phyloP scores from a whole-genome alignment of 495 filamentous ascomycete species.

The Xylaria bambusicola region DNA sequence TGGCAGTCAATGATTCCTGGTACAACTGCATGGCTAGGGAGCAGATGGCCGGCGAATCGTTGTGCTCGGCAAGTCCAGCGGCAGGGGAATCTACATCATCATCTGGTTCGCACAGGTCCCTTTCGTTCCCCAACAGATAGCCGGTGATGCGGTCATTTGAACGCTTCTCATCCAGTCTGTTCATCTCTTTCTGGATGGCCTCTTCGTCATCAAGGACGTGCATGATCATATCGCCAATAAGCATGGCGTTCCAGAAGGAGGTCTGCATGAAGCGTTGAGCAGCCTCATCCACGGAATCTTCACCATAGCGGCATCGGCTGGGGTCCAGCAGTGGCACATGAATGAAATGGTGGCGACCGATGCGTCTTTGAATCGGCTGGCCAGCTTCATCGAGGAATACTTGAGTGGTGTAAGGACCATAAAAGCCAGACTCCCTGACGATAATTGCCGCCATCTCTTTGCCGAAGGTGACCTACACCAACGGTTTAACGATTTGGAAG shows the following conservation, averaged over 20 bases:
- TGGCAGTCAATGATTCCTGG: background rate
- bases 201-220: background rate
- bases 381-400: background rate
- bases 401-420: background rate
- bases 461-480: slow-evolving; percentile 23
- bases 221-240: background rate
- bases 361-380: background rate
- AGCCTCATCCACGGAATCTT: background rate
- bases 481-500: slow-evolving; percentile 9
- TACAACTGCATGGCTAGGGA: background rate
- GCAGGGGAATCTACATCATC: background rate
- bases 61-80: background rate
- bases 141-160: background rate
- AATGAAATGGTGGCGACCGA: background rate
- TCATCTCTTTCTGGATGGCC: background rate
- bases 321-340: slow-evolving; percentile 8
- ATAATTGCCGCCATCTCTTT: slow-evolving; percentile 5
- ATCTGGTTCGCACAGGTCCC: background rate
- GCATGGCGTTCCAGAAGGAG: slow-evolving; percentile 13
- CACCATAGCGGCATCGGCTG: slow-evolving; percentile 10
- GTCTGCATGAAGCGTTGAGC: slow-evolving; percentile 5
- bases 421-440: background rate
- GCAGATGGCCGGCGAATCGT: slow-evolving; percentile 2
- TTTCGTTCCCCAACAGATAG: background rate
- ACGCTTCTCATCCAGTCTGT: background rate